Evolutionary conservation across 805 yeast genomes (phyloP), one percentile per base, ranked within the genome.

Genomic region (Yamadazyma philogaea): DNA sequence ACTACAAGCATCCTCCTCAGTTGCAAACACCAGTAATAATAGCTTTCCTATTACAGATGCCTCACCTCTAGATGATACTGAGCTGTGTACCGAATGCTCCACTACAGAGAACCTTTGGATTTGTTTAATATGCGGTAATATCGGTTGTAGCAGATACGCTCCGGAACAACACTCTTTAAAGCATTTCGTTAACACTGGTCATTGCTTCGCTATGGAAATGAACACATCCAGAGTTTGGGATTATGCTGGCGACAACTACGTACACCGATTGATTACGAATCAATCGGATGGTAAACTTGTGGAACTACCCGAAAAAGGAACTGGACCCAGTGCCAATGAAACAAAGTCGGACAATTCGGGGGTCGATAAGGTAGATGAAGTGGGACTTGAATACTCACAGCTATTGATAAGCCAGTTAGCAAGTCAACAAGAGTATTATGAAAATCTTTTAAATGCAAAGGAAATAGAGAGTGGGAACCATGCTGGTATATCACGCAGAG

Each of bases 201-300:
- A 89, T 60, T 86, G 96, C 53, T 89, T 87, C 65, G 85, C 96
- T 0, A 88, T 89, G 96, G 96, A 89, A 55, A 68, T 87, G 35
- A 63, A 72, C 8, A 78, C 95, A 0, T 93, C 89, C 47, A 70
- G 97, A 31, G 96, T 89, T 1, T 89, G 97, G 97, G 96, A 89
- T 59, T 89, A 89, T 59, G 89, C 90, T 0, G 90, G 90, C 2
- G 97, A 89, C 57, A 81, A 80, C 49, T 89, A 89, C 59, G 96
- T 89, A 7, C 97, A 89, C 60, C 63, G 97, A 38, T 64, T 89
- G 33, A 75, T 89, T 3, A 87, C 89, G 47, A 88, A 87, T 60
- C 90, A 86, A 58, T 73, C 83, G 0, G 96, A 89, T 58, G 97
- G 97, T 0, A 90, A 90, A 53, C 63, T 90, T 24, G 96, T 89